A percentile compares a stretch with the other conserved stretches of the same genome.
These are phyloP conservation scores for Alternaria brassicae DNA, from an alignment of 2,329 filamentous ascomycete species.

Conservation along the genomic window DNA sequence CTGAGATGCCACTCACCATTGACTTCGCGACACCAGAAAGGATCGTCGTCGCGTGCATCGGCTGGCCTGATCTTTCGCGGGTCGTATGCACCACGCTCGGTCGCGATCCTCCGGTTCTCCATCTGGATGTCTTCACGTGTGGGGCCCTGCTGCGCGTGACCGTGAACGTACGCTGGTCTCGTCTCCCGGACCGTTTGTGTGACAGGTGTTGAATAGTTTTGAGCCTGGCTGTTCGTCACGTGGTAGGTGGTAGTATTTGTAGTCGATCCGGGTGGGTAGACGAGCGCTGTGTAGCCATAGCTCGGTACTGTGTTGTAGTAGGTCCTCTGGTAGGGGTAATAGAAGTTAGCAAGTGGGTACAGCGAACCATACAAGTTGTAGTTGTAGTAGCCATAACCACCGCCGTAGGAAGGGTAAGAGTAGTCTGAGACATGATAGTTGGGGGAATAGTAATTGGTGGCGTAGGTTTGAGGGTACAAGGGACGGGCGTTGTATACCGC, in stretches of 20 bases:
- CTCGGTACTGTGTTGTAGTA: slow-evolving; percentile 36
- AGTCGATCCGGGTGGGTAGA: slow-evolving; percentile 32
- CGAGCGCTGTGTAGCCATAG: slow-evolving; percentile 33
- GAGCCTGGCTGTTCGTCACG: slow-evolving; percentile 32
- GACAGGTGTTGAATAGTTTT: slow-evolving; percentile 2
- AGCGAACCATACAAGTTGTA: slow-evolving; percentile 34
- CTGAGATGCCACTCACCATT: slow-evolving; percentile 48
- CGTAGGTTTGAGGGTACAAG: slow-evolving; percentile 29
- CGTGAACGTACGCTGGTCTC: slow-evolving; percentile 21
- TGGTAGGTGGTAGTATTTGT: slow-evolving; percentile 35
- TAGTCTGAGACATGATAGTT: slow-evolving; percentile 23
- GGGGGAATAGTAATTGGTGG: slow-evolving; percentile 16
- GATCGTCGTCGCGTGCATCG: slow-evolving; percentile 42
- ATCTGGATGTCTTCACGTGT: slow-evolving; percentile 39
- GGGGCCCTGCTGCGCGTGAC: slow-evolving; percentile 3
- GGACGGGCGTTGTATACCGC: slow-evolving; percentile 35
- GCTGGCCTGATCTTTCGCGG: slow-evolving; percentile 42
- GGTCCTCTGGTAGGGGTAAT: slow-evolving; percentile 41
- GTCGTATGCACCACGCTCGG: slow-evolving; percentile 42
- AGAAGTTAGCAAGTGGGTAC: slow-evolving; percentile 48
- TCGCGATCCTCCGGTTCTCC: slow-evolving; percentile 42
- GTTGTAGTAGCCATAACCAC: slow-evolving; percentile 35
- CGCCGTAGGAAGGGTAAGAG: slow-evolving; percentile 23
- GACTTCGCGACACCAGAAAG: slow-evolving; percentile 49
- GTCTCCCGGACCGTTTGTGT: slow-evolving; percentile 18